Evolutionary conservation across 2,329 filamentous ascomycete genomes (phyloP).

Genomic region (Alternaria ethzedia): DNA sequence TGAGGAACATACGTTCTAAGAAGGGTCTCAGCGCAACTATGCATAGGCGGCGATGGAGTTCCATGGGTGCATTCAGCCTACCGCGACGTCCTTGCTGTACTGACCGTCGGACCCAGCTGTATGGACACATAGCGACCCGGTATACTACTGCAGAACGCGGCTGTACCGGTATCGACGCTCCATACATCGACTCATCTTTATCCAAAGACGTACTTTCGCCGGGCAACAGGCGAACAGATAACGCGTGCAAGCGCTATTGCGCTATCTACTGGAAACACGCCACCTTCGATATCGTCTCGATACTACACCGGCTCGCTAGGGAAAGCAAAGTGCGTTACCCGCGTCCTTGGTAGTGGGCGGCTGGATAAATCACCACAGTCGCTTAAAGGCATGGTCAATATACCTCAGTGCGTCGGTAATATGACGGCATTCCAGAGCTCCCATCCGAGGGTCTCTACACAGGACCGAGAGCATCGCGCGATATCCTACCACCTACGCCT

Average conservation of each 20-base stretch:
- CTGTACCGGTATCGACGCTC: constrained; percentile 4
- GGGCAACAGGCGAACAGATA: constrained; percentile 6
- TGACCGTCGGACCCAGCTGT: constrained; percentile 27
- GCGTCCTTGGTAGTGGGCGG: constrained; percentile 22
- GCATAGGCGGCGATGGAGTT: constrained; percentile 31
- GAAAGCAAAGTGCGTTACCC: constrained; percentile 6
- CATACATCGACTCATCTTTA: constrained; percentile 4
- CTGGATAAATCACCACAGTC: constrained; percentile 25
- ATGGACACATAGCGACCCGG: constrained; percentile 29
- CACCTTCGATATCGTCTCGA: constrained; percentile 15
- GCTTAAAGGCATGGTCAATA: constrained; percentile 13
- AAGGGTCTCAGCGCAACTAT: constrained; percentile 25
- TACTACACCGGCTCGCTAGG: constrained; percentile 14
- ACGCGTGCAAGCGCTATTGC: constrained; percentile 1
- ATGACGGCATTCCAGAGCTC: constrained; percentile 1
- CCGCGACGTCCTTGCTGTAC: constrained; percentile 24
- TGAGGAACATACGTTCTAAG: constrained; percentile 40
- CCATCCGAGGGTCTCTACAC: neutral
- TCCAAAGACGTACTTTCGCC: constrained; percentile 9
- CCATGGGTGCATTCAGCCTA: constrained; percentile 36
- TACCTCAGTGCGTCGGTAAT: constrained; percentile 12
- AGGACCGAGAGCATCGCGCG: neutral
- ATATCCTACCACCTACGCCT: constrained; percentile 4
- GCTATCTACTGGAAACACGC: constrained; percentile 7
- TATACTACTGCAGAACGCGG: constrained; percentile 30